Percentiles rank a stretch among this genome's conserved stretches.
Conservation (phyloP, 2,329 filamentous ascomycete species). For the Neophaeococcomyces aloes region DNA sequence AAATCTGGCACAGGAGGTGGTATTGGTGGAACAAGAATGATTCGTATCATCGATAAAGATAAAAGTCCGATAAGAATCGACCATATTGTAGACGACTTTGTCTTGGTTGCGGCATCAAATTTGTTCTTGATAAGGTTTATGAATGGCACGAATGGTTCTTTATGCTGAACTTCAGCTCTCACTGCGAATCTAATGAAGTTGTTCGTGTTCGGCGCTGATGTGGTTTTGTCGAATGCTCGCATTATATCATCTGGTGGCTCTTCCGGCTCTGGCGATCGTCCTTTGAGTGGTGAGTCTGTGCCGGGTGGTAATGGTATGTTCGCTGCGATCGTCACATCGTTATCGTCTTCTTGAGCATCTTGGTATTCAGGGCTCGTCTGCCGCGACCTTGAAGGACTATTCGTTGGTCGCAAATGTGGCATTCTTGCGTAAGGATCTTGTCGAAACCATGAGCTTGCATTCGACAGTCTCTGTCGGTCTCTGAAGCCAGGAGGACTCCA, state of each 20-base stretch:
- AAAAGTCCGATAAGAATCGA: constrained; percentile 54
- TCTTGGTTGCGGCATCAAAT: constrained; percentile 53
- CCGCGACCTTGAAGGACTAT: constrained; percentile 43
- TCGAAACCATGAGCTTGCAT: constrained; percentile 47
- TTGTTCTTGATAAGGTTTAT: constrained; percentile 53
- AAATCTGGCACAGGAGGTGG: constrained; percentile 67
- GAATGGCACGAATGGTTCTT: constrained; percentile 68
- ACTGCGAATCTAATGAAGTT: constrained; percentile 76
- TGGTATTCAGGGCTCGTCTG: constrained; percentile 52
- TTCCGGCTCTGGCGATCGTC: constrained; percentile 46
- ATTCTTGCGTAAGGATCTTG: constrained; percentile 39
- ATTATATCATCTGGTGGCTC: constrained; percentile 26
- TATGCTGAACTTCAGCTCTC: constrained; percentile 77
- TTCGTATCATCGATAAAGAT: constrained; percentile 53
- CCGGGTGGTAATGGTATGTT: constrained; percentile 47
- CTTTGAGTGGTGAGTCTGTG: constrained; percentile 47
- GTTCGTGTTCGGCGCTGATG: constrained; percentile 28
- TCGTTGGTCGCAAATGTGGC: constrained; percentile 31
- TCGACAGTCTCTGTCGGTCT: constrained; percentile 21
- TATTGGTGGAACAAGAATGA: constrained; percentile 57
- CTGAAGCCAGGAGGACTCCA: constrained; percentile 57
- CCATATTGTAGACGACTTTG: constrained; percentile 56
- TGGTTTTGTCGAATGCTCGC: constrained; percentile 15
- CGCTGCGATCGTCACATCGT: constrained; percentile 41
- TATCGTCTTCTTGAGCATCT: constrained; percentile 42